A percentile compares a stretch with the other conserved stretches of the same genome.
Evolutionary conservation across 192 early-diverging fungal species (phyloP).

Genomic region (Diversispora epigaea): DNA sequence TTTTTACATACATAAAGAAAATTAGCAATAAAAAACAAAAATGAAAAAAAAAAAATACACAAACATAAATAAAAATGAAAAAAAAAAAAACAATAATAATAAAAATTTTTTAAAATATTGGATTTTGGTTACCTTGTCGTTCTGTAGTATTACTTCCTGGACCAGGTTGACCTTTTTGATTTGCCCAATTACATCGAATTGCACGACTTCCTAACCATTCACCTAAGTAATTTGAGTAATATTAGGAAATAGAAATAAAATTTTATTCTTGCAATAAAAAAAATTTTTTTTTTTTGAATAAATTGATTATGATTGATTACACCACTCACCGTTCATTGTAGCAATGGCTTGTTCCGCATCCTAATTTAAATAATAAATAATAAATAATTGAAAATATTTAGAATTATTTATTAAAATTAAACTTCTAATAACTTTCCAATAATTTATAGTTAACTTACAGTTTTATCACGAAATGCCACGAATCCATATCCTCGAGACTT

Average conservation of each 20-base stretch:
- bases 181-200: constrained; percentile 94
- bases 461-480: constrained; percentile 83
- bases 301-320: too few species aligned
- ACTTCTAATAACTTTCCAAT: background rate
- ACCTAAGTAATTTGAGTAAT: background rate
- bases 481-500: constrained; percentile 93
- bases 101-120: background rate
- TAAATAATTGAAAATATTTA: background rate
- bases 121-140: constrained; percentile 30
- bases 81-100: background rate
- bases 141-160: constrained; percentile 39
- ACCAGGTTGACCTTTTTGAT: constrained; percentile 68
- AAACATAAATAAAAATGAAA: background rate
- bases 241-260: too few species aligned
- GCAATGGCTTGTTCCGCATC: constrained; percentile 86
- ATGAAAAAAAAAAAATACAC: too few species aligned
- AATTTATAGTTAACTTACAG: constrained; percentile 36
- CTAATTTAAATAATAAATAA: constrained; percentile 29
- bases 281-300: too few species aligned
- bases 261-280: too few species aligned
- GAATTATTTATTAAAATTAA: background rate
- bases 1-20: too few species aligned
- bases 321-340: constrained; percentile 73
- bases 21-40: background rate
- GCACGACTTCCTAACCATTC: constrained; percentile 82